Evolutionary conservation across 805 yeast species (phyloP).

Genomic region (Metschnikowia matae): DNA sequence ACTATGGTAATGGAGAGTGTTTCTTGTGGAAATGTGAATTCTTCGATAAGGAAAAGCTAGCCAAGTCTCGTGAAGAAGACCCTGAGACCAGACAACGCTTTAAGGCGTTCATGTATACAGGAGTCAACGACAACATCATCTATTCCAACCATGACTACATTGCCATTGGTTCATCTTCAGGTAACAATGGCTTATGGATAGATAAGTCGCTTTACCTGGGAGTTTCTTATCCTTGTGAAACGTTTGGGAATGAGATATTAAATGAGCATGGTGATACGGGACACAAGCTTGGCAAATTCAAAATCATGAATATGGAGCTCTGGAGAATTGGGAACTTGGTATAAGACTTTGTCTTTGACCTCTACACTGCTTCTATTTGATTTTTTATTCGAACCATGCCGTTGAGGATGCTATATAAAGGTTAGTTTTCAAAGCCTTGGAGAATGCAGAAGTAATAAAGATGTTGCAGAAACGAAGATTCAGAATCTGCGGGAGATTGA

Average conservation of each 20-base stretch:
- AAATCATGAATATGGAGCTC: slow-evolving; percentile 71
- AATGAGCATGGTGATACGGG: slow-evolving; percentile 21
- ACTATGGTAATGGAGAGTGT: slow-evolving; percentile 93
- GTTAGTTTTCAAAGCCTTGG: slow-evolving; percentile 1
- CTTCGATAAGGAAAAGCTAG: slow-evolving; percentile 22
- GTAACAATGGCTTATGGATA: slow-evolving; percentile 88
- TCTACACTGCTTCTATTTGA: background rate
- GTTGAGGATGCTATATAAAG: slow-evolving; percentile 44
- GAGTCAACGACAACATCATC: slow-evolving; percentile 78
- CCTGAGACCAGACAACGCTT: slow-evolving; percentile 35
- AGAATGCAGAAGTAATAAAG: slow-evolving; percentile 4
- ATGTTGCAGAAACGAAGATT: background rate
- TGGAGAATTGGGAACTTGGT: slow-evolving; percentile 63
- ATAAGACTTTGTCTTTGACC: background rate
- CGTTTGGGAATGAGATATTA: slow-evolving; percentile 86
- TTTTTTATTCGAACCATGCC: slow-evolving; percentile 32
- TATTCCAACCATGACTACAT: slow-evolving; percentile 75
- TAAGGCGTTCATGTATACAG: slow-evolving; percentile 83
- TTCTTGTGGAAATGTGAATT: slow-evolving; percentile 79
- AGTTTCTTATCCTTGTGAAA: slow-evolving; percentile 70
- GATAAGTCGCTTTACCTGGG: slow-evolving; percentile 73
- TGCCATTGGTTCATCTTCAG: slow-evolving; percentile 89
- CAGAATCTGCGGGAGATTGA: slow-evolving; percentile 16
- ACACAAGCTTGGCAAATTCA: slow-evolving; percentile 51
- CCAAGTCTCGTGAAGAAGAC: slow-evolving; percentile 7